Evolutionary conservation across 495 filamentous ascomycete species (phyloP).

Genomic region (Lepraria neglecta): DNA sequence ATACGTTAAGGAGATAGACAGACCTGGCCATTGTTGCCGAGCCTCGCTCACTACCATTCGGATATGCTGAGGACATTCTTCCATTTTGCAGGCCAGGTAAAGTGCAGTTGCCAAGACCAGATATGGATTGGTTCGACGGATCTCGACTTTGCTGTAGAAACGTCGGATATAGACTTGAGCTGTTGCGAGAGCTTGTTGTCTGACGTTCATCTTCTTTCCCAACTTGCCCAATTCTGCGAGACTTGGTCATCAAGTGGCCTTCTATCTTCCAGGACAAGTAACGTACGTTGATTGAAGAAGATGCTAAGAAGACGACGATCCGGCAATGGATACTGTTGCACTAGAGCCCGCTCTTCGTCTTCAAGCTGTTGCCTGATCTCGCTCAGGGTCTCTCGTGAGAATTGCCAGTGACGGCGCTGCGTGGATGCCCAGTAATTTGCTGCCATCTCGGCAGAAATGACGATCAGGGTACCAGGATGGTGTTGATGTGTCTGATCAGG

Average conservation of each 20-base stretch:
- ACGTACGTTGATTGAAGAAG: conserved; percentile 82
- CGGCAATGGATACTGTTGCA: conserved; percentile 75
- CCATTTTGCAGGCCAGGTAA: conserved; percentile 97
- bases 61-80: conserved; percentile 96
- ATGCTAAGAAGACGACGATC: conserved; percentile 78
- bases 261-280: conserved; percentile 3
- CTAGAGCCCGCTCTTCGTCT: conserved; percentile 60
- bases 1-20: not conserved
- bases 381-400: conserved; percentile 69
- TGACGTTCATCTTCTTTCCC: conserved; percentile 65
- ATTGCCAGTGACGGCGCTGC: conserved; percentile 84
- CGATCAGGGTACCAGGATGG: not conserved
- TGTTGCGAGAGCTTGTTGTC: conserved; percentile 90
- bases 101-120: conserved; percentile 83
- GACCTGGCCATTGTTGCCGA: conserved; percentile 79
- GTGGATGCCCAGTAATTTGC: conserved; percentile 97
- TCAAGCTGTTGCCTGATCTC: conserved; percentile 66
- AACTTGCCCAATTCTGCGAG: conserved; percentile 69
- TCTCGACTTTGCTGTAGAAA: conserved; percentile 87
- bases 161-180: conserved; percentile 91
- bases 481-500: too few species aligned
- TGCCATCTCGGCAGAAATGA: conserved; percentile 55
- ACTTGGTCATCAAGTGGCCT: conserved; percentile 14
- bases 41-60: conserved; percentile 79
- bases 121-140: conserved; percentile 90